phyloP scores from a whole-genome alignment of 2,329 filamentous ascomycete genomes.

The Fusarium succisae region DNA sequence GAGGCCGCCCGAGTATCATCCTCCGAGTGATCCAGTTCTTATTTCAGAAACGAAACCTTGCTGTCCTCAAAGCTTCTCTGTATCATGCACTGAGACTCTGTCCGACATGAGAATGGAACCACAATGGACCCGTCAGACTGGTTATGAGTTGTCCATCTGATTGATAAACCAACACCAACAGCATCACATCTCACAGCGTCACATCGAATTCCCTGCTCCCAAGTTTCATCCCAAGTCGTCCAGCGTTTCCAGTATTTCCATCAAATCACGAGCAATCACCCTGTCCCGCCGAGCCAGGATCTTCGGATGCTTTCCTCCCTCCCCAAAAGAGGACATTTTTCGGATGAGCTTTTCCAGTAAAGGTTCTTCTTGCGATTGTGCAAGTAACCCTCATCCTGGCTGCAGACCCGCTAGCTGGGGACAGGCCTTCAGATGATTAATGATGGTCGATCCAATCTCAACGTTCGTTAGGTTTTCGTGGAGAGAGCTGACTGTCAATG shows the following conservation, averaged over 20 bases:
- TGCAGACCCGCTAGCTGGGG: slow-evolving; percentile 7
- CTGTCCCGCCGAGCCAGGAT: slow-evolving; percentile 19
- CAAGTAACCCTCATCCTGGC: slow-evolving; percentile 3
- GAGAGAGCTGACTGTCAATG: slow-evolving; percentile 5
- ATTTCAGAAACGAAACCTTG: neutral
- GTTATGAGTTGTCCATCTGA: neutral
- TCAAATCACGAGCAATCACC: neutral
- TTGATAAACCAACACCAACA: slow-evolving; percentile 2
- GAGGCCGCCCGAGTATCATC: neutral
- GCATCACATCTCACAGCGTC: neutral
- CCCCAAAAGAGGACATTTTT: slow-evolving; percentile 1
- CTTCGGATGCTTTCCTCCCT: slow-evolving; percentile 27
- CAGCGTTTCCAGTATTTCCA: slow-evolving; percentile 23
- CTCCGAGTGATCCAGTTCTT: neutral
- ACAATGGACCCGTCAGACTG: slow-evolving; percentile 11
- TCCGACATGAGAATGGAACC: slow-evolving; percentile 5
- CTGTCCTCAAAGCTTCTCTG: neutral
- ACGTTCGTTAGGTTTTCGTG: slow-evolving; percentile 22
- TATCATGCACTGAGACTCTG: neutral
- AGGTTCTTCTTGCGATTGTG: slow-evolving; percentile 15
- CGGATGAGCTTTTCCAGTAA: slow-evolving; percentile 28
- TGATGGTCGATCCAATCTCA: slow-evolving; percentile 25
- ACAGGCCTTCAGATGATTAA: slow-evolving; percentile 4
- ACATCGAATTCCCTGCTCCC: slow-evolving; percentile 1
- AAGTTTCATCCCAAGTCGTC: slow-evolving; percentile 34